These are phyloP conservation scores for Zygoascus bituminiphila DNA, from an alignment of 805 yeast genomes.

Conservation along the genomic window DNA sequence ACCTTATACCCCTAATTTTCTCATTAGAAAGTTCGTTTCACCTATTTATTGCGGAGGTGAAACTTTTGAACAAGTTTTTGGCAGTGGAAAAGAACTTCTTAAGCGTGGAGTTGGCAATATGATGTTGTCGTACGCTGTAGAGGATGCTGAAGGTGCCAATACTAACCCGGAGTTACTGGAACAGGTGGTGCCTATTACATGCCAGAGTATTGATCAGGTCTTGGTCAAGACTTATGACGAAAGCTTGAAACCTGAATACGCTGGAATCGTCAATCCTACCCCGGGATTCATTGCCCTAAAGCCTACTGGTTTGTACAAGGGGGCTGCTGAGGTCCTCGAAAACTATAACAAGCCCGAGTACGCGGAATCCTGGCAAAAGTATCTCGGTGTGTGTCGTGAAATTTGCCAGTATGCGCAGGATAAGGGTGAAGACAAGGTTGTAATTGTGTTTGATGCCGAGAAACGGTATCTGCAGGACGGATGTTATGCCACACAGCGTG, in stretches of 20 bases:
- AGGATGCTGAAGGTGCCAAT: conserved; percentile 52
- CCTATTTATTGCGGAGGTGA: conserved; percentile 90
- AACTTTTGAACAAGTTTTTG: conserved; percentile 55
- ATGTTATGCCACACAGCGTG: conserved; percentile 83
- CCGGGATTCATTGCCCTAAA: conserved; percentile 90
- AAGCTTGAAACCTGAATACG: not conserved
- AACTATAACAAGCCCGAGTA: conserved; percentile 50
- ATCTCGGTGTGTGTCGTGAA: conserved; percentile 57
- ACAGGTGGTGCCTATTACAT: conserved; percentile 29
- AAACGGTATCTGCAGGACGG: conserved; percentile 82
- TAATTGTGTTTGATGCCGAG: conserved; percentile 79
- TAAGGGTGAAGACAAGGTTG: conserved; percentile 41
- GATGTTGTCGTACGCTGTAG: conserved; percentile 93
- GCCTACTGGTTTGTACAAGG: conserved; percentile 79
- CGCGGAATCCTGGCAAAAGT: conserved; percentile 42
- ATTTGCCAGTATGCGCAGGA: conserved; percentile 48
- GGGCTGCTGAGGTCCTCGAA: conserved; percentile 66
- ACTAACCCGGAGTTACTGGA: conserved; percentile 36
- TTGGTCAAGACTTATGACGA: conserved; percentile 49
- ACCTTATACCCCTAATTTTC: conserved; percentile 47
- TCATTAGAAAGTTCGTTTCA: conserved; percentile 67
- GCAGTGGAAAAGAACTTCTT: conserved; percentile 60
- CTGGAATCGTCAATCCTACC: conserved; percentile 44
- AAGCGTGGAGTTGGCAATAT: conserved; percentile 79
- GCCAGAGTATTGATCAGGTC: conserved; percentile 57